phyloP scores from a whole-genome alignment of 2,329 filamentous ascomycete genomes.

The Cercospora nicotianae region DNA sequence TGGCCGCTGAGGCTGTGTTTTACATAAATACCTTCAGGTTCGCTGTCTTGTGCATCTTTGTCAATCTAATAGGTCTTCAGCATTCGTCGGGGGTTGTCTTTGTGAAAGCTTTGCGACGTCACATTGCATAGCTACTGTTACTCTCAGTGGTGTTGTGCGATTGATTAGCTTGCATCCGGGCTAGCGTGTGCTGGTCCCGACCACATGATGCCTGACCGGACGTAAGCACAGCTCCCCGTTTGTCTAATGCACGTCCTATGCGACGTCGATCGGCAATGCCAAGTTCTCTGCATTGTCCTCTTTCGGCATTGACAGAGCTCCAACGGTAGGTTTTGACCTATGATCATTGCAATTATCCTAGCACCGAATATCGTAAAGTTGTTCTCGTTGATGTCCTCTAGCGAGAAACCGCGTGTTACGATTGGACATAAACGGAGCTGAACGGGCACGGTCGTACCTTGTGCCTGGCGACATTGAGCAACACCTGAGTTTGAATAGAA shows the following conservation, averaged over 20 bases:
- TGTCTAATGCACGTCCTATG: background rate
- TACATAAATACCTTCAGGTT: background rate
- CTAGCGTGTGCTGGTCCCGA: background rate
- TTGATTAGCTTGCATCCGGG: background rate
- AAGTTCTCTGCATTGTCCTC: background rate
- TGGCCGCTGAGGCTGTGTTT: background rate
- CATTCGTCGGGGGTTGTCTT: background rate
- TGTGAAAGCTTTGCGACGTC: background rate
- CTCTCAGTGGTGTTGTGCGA: background rate
- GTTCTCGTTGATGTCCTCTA: background rate
- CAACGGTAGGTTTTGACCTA: background rate
- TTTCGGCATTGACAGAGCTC: background rate
- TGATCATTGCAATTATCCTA: background rate
- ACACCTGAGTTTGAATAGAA: background rate
- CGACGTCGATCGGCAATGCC: background rate
- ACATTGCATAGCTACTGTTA: background rate
- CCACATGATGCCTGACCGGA: background rate
- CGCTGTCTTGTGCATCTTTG: background rate
- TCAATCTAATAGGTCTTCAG: background rate
- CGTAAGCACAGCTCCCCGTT: background rate
- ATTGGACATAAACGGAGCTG: background rate
- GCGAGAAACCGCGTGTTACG: background rate
- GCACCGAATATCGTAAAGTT: background rate
- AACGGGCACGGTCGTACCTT: background rate
- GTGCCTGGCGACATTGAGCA: background rate